phyloP scores from a whole-genome alignment of 495 filamentous ascomycete species.

The Annulohypoxylon bovei region DNA sequence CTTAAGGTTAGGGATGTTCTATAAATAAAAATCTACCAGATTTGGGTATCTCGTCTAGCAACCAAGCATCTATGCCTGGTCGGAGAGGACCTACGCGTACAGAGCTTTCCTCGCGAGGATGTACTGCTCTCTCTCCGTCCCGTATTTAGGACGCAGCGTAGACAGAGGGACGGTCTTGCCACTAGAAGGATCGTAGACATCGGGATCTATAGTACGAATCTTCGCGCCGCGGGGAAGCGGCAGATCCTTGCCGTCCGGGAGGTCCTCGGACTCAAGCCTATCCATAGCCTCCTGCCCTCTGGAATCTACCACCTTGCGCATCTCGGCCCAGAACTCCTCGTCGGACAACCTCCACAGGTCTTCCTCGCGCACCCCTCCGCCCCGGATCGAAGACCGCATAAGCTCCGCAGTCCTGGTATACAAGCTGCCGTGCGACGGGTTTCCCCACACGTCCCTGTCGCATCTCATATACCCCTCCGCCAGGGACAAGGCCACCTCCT shows the following conservation, averaged over 20 bases:
- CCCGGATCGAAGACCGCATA: conserved; percentile 46
- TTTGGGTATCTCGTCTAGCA: neutral
- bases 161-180: conserved; percentile 46
- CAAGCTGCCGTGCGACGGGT: conserved; percentile 47
- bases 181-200: conserved; percentile 37
- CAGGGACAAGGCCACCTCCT: conserved; percentile 45
- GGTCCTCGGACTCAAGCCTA: conserved; percentile 46
- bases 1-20: neutral
- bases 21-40: neutral
- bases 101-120: conserved; percentile 32
- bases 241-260: conserved; percentile 46
- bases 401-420: conserved; percentile 49
- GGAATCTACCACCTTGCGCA: conserved; percentile 44
- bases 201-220: conserved; percentile 54
- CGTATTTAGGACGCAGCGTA: conserved; percentile 46
- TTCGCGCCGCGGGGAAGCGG: conserved; percentile 46
- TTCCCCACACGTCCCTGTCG: conserved; percentile 54
- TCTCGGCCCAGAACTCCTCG: conserved; percentile 50
- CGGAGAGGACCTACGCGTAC: conserved; percentile 1
- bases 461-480: conserved; percentile 48
- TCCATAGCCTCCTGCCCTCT: conserved; percentile 43
- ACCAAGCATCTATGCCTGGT: neutral
- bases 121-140: conserved; percentile 48
- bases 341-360: conserved; percentile 52
- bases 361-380: conserved; percentile 43